Base-by-base conservation (phyloP, 2,329 filamentous ascomycete genomes). In the Botryosphaeria dothidea region DNA sequence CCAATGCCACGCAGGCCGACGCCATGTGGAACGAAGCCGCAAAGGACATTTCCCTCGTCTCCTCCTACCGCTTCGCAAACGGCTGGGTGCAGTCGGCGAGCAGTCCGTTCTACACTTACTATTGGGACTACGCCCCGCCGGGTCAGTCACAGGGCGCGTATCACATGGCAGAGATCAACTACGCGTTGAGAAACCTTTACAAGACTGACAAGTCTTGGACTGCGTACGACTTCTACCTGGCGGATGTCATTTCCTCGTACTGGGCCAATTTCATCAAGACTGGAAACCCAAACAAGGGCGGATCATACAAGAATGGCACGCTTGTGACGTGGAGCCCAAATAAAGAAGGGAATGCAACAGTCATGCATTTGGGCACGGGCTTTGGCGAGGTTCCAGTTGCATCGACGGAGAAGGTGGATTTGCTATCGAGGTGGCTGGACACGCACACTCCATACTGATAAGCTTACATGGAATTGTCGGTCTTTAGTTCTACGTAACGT, bases 131-230 rank as follows among this genome's bases (percentile, higher is more conserved):
- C 57, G 77, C 77, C 2, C 76, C 73, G 0, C 77, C 77, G 0
- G 73, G 75, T 1, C 77, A 78, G 62, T 29, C 54, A 56, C 68
- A 68, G 65, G 78, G 78, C 8, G 77, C 78, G 7, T 75, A 71
- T 67, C 77, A 79, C 61, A 69, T 73, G 69, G 74, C 73, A 2
- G 78, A 80, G 69, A 77, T 80, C 64, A 75, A 73, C 66, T 79
- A 80, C 58, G 73, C 71, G 1, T 68, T 78, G 25, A 77, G 78
- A 62, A 72, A 72, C 17, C 68, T 79, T 11, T 79, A 78, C 64
- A 49, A 15, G 4, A 68, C 48, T 8, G 77, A 74, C 27, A 69
- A 71, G 4, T 66, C 65, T 5, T 75, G 67, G 65, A 69, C 72
- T 31, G 69, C 71, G 1, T 71, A 74, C 23, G 75, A 77, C 64